Base-by-base conservation (phyloP, 148 eudicot genomes). In the Chenopodium album region DNA sequence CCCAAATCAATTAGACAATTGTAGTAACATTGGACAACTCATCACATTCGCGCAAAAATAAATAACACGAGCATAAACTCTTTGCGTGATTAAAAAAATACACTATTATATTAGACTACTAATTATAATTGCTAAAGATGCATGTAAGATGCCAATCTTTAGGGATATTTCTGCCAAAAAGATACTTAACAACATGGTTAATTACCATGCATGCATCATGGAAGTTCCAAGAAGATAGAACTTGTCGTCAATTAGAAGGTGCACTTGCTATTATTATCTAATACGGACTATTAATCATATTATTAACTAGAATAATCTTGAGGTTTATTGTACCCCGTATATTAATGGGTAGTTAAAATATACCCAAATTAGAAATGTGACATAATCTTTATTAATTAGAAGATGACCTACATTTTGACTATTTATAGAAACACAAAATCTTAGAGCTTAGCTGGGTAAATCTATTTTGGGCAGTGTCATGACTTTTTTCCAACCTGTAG, bases 221-320 rank as follows among this genome's bases (percentile, higher is more conserved):
- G 70, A 77, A 63, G 79, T 63, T 41, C 71, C 70, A 62, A 34
- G 54, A 63, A 77, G 79, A 22, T 77, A 22, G 31, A 77, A 37
- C 20, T 11, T 34, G 52, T 29, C 54, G 20, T 77, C 13, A 34
- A 10, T 37, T 7, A 63, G 32, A 76, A 56, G 70, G 71, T 41
- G 11, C 34, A 63, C 72, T 34, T 77, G 74, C 74, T 71, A 34
- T 34, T 11, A 69, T 14, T 2, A 23, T 34, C 37, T 34, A 34
- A 34, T 34, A 34, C 37, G 37, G 3, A 34, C 0, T 34, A 7
- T 31, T 12, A 12, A 10, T 13, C 4, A 67, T 65, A 67, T 10
- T 2, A 28, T 13, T 29, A 12, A 20, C 12, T 67, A 11, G 32
- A 16, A 67, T 67, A 16, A 67, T 67, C 71, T 67, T 12, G 37